These are phyloP conservation scores for Esteya vermicola DNA, from an alignment of 2,329 filamentous ascomycete genomes.

Conservation along the genomic window DNA sequence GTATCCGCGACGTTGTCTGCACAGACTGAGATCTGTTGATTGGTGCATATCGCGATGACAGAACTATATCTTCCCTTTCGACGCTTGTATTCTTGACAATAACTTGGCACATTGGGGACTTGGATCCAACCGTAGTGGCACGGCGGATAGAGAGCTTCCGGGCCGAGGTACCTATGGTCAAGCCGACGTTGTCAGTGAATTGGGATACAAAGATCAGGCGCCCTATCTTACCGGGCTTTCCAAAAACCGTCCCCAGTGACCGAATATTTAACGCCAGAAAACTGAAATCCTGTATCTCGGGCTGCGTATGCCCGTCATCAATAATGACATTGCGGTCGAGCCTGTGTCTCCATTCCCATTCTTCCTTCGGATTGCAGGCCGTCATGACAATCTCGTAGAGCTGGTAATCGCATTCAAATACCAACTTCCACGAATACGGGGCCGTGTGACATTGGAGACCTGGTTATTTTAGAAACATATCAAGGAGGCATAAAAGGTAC, in stretches of 20 bases:
- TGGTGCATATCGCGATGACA: slow-evolving; percentile 27
- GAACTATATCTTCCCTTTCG: slow-evolving; percentile 36
- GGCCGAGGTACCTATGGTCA: slow-evolving; percentile 38
- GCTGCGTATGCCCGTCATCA: slow-evolving; percentile 31
- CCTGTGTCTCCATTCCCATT: slow-evolving; percentile 63
- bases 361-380: slow-evolving; percentile 70
- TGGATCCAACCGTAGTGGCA: slow-evolving; percentile 58
- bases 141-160: slow-evolving; percentile 66
- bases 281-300: slow-evolving; percentile 38
- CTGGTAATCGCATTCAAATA: slow-evolving; percentile 64
- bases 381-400: slow-evolving; percentile 78
- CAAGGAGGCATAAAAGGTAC: too few relatives aligned
- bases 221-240: slow-evolving; percentile 45
- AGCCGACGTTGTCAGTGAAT: neutral
- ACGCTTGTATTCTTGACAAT: slow-evolving; percentile 76
- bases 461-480: too few relatives aligned
- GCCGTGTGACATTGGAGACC: slow-evolving; percentile 79
- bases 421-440: slow-evolving; percentile 80
- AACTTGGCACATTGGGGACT: slow-evolving; percentile 56
- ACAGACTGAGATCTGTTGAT: slow-evolving; percentile 72
- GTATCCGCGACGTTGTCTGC: slow-evolving; percentile 48
- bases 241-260: slow-evolving; percentile 61
- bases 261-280: slow-evolving; percentile 58
- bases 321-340: slow-evolving; percentile 36
- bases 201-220: neutral